Conservation (phyloP, 805 yeast genomes). For the Teunomyces cretensis region DNA sequence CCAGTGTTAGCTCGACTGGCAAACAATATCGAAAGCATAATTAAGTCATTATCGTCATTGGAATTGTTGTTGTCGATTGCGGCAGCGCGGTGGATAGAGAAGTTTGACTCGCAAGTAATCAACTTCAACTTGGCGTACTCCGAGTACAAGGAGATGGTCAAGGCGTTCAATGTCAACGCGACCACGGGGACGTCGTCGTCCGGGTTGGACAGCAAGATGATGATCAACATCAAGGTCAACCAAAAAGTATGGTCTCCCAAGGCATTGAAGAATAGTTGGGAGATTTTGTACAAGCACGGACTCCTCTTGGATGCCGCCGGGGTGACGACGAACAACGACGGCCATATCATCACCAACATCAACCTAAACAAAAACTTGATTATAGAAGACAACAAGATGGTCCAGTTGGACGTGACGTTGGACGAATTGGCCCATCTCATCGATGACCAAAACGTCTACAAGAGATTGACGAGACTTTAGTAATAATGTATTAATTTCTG, state of each 20-base stretch:
- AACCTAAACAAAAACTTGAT: constrained; percentile 30
- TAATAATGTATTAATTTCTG: no score
- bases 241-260: constrained; percentile 60
- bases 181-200: constrained; percentile 29
- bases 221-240: constrained; percentile 32
- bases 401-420: constrained; percentile 50
- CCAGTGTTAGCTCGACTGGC: constrained; percentile 21
- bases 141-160: constrained; percentile 65
- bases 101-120: constrained; percentile 55
- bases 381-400: constrained; percentile 48
- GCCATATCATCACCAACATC: constrained; percentile 28
- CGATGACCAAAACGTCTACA: constrained; percentile 20
- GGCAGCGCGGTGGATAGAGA: constrained; percentile 69
- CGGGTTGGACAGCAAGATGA: constrained; percentile 35
- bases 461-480: constrained; percentile 22
- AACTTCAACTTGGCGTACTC: constrained; percentile 76
- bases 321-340: constrained; percentile 41
- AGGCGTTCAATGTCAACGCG: constrained; percentile 39
- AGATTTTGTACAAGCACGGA: constrained; percentile 55
- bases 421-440: constrained; percentile 46
- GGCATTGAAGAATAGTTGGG: constrained; percentile 74
- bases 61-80: constrained; percentile 72
- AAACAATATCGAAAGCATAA: constrained; percentile 26
- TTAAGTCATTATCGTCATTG: constrained; percentile 55
- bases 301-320: constrained; percentile 49